Evolutionary conservation across 257 asterid species (phyloP).

Genomic region (Ilex asprella): DNA sequence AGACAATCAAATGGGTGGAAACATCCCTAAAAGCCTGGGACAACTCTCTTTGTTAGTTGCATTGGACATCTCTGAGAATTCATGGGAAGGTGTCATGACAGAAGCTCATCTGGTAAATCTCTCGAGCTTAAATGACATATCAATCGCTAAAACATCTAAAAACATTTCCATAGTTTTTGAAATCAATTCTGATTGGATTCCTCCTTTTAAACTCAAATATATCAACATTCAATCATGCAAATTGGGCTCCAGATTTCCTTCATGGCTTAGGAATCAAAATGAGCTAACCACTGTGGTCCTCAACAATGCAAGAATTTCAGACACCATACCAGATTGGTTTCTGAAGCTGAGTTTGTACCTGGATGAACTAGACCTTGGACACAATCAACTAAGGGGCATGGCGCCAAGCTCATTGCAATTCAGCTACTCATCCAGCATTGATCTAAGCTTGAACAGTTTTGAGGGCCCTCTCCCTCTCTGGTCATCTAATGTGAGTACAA

Average conservation of each 20-base stretch:
- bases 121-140: conserved; percentile 23
- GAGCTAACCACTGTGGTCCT: conserved; percentile 18
- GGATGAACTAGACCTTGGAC: conserved; percentile 17
- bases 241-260: not conserved
- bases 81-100: conserved; percentile 1
- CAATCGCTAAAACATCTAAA: conserved; percentile 10
- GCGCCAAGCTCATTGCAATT: conserved; percentile 20
- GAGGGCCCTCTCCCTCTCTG: conserved; percentile 35
- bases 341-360: conserved; percentile 23
- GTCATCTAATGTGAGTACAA: conserved; percentile 21
- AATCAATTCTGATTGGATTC: conserved; percentile 12
- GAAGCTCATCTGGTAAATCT: conserved; percentile 29
- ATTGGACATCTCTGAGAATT: too few relatives aligned
- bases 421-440: conserved; percentile 12
- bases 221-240: too few relatives aligned
- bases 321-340: conserved; percentile 30
- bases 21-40: conserved; percentile 23
- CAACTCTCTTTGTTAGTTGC: too few relatives aligned
- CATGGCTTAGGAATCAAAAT: conserved; percentile 23
- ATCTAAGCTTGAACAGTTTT: conserved; percentile 18
- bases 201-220: too few relatives aligned
- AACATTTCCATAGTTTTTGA: conserved; percentile 24
- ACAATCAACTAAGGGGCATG: conserved; percentile 23
- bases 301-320: conserved; percentile 25
- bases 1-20: conserved; percentile 27